A percentile compares a stretch with the other conserved stretches of the same genome.
These are phyloP conservation scores for Lactarius vividus DNA, from an alignment of 768 basidiomycete species.

Conservation along the genomic window DNA sequence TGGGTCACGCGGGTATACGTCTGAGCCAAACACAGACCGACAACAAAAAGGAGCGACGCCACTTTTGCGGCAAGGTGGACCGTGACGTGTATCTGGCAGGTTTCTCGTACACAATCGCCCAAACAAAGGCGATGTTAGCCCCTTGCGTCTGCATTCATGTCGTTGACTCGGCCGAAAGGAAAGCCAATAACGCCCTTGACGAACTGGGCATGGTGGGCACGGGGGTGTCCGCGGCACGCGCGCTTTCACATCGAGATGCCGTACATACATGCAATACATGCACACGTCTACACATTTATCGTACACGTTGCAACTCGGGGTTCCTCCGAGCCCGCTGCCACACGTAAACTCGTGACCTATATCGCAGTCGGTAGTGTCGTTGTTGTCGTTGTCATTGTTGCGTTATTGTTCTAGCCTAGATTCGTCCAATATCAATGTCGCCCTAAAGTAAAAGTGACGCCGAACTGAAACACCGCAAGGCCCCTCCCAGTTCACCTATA, in stretches of 20 bases:
- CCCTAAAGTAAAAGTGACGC: background rate
- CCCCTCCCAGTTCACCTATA: background rate
- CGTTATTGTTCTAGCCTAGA: constrained; percentile 3
- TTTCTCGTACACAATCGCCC: background rate
- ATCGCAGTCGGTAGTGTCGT: background rate
- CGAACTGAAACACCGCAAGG: background rate
- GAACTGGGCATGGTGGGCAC: background rate
- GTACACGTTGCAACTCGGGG: constrained; percentile 1
- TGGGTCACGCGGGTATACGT: background rate
- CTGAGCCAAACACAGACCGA: background rate
- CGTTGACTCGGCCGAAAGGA: background rate
- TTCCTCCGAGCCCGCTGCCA: constrained; percentile 10
- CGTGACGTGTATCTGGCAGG: constrained; percentile 1
- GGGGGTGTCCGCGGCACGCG: constrained; percentile 10
- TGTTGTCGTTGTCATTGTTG: background rate
- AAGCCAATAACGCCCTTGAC: constrained; percentile 1
- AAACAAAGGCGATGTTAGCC: background rate
- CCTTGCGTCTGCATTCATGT: constrained; percentile 3
- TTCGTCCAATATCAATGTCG: background rate
- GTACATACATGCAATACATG: background rate
- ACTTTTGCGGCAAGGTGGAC: background rate
- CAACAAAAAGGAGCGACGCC: background rate
- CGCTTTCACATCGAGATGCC: background rate
- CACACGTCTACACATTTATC: background rate
- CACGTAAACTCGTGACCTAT: constrained; percentile 13